Percentiles rank a stretch among this genome's conserved stretches.
Conservation (phyloP, 768 basidiomycete species). For the Russula brevipes region DNA sequence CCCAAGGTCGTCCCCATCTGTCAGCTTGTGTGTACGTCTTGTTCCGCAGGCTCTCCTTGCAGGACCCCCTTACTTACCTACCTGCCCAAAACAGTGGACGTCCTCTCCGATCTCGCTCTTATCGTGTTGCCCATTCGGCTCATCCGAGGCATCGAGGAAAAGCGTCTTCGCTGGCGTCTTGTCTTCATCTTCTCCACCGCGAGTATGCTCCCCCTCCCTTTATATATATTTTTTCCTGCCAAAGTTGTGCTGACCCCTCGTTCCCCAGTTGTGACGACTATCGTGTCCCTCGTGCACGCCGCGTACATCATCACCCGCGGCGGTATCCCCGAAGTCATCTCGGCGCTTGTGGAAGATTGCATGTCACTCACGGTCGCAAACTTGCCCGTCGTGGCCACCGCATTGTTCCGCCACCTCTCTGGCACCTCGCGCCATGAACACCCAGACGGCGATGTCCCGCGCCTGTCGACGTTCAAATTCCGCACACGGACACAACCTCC, state of each 20-base stretch:
- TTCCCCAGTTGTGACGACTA: conserved; percentile 27
- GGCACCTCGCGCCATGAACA: neutral
- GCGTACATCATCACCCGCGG: conserved; percentile 29
- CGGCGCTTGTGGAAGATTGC: conserved; percentile 32
- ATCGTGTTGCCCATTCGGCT: conserved; percentile 43
- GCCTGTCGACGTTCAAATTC: conserved; percentile 26
- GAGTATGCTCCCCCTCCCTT: conserved; percentile 30
- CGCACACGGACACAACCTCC: conserved; percentile 11
- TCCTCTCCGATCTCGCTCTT: conserved; percentile 43
- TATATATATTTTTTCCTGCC: neutral
- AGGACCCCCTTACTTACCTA: too few relatives aligned
- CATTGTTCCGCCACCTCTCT: conserved; percentile 6
- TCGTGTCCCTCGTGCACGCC: conserved; percentile 32
- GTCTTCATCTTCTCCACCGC: conserved; percentile 52
- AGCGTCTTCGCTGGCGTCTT: conserved; percentile 37
- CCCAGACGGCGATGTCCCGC: conserved; percentile 20
- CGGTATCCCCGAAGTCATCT: conserved; percentile 31
- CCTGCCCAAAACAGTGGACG: conserved; percentile 37
- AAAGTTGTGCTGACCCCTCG: neutral
- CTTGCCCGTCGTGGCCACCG: conserved; percentile 23
- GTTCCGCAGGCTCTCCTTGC: neutral
- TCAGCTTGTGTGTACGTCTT: conserved; percentile 47
- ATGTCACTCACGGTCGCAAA: conserved; percentile 20
- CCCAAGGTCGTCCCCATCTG: conserved; percentile 44
- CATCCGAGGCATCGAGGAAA: conserved; percentile 40